Percentiles rank a stretch among this genome's conserved stretches.
These are phyloP conservation scores for Podaxis sp. DNA, from an alignment of 768 basidiomycete species.

Conservation along the genomic window DNA sequence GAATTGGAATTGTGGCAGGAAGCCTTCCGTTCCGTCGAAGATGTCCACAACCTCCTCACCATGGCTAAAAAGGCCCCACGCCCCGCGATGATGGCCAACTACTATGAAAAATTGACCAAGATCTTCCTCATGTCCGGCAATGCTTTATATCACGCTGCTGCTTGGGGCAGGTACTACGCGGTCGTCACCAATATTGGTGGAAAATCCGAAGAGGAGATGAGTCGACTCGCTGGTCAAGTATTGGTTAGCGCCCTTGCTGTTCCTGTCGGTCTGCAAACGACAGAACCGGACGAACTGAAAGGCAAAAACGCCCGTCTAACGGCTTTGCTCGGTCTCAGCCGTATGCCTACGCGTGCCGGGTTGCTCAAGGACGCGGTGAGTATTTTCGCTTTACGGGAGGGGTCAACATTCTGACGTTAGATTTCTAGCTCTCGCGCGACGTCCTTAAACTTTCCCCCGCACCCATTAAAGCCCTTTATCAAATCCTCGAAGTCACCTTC, in stretches of 20 bases:
- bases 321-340: conserved; percentile 79
- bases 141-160: conserved; percentile 93
- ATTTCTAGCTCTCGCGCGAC: conserved; percentile 69
- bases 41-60: conserved; percentile 93
- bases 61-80: conserved; percentile 92
- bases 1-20: conserved; percentile 99
- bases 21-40: conserved; percentile 97
- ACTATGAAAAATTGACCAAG: conserved; percentile 96
- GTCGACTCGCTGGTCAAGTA: conserved; percentile 85
- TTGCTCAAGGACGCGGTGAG: conserved; percentile 86
- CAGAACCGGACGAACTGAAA: conserved; percentile 45
- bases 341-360: conserved; percentile 83
- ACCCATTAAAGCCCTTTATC: conserved; percentile 76
- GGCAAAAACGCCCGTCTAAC: conserved; percentile 79
- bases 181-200: conserved; percentile 72
- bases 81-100: conserved; percentile 97
- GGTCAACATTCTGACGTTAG: conserved; percentile 5
- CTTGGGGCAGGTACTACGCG: conserved; percentile 86
- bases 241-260: conserved; percentile 92
- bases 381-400: conserved; percentile 15
- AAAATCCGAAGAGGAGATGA: conserved; percentile 74
- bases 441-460: conserved; percentile 78
- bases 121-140: conserved; percentile 97
- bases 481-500: conserved; percentile 88
- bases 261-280: conserved; percentile 67